Percentiles rank a stretch among this genome's conserved stretches.
Conservation (phyloP, 148 eudicot species). For the Pharnaceum exiguum region DNA sequence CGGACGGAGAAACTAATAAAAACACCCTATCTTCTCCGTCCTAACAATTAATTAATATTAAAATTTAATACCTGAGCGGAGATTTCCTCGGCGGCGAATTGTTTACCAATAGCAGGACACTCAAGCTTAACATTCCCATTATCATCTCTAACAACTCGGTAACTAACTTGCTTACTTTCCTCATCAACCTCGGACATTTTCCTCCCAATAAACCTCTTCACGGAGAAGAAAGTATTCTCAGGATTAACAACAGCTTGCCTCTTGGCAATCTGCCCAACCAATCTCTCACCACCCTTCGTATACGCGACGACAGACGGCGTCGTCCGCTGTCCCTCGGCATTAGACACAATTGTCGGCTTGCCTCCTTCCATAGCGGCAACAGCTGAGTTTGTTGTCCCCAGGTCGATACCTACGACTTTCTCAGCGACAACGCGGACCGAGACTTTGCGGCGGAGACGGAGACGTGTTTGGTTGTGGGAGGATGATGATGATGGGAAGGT, state of each 20-base stretch:
- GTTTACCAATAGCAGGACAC: constrained; percentile 92
- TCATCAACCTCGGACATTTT: constrained; percentile 96
- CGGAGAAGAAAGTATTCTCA: constrained; percentile 80
- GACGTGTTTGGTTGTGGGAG: no score
- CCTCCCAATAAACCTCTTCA: constrained; percentile 92
- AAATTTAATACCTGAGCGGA: constrained; percentile 68
- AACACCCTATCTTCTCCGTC: not conserved
- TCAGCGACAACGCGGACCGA: constrained; percentile 55
- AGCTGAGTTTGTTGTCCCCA: constrained; percentile 91
- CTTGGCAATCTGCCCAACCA: constrained; percentile 94
- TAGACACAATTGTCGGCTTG: constrained; percentile 85
- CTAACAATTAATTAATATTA: not conserved
- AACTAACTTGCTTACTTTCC: constrained; percentile 89
- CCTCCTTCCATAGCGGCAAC: constrained; percentile 99
- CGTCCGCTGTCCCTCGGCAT: constrained; percentile 90
- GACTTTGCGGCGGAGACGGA: not conserved
- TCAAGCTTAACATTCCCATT: constrained; percentile 94
- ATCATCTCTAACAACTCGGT: constrained; percentile 74
- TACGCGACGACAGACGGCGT: constrained; percentile 97
- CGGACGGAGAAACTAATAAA: not conserved
- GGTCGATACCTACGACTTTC: constrained; percentile 93
- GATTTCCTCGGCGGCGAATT: constrained; percentile 92
- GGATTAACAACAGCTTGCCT: constrained; percentile 95
- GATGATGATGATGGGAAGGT: no score
- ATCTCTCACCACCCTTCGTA: constrained; percentile 72